Conservation (phyloP, 352 stramenopile genomes). For the Pythium dissimile region DNA sequence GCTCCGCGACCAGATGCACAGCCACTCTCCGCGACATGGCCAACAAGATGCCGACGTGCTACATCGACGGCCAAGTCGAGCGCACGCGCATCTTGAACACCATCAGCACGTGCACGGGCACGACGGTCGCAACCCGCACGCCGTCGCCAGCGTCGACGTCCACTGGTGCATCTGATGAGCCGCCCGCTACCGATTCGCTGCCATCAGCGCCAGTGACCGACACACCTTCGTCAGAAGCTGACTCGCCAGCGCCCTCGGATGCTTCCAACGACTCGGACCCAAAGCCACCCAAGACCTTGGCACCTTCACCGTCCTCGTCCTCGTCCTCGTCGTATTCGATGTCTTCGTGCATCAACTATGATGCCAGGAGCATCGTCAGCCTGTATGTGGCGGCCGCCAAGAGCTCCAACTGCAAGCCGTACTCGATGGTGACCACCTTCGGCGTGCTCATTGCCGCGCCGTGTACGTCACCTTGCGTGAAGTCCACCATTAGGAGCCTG, state of each 20-base stretch:
- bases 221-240: background rate
- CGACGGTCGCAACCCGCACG: background rate
- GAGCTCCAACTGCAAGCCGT: background rate
- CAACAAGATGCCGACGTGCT: constrained; percentile 12
- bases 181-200: background rate
- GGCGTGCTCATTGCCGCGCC: background rate
- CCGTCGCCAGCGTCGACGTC: background rate
- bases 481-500: background rate
- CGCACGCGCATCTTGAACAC: constrained; percentile 9
- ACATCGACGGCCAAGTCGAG: background rate
- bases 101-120: constrained; percentile 11
- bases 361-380: background rate
- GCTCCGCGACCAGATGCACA: constrained; percentile 13
- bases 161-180: background rate
- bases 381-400: background rate
- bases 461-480: constrained; percentile 1
- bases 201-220: background rate
- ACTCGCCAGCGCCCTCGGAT: background rate
- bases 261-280: background rate
- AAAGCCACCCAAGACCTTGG: background rate
- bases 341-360: background rate
- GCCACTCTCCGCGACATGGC: constrained; percentile 7
- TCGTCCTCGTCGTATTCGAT: background rate
- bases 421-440: background rate
- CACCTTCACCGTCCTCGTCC: background rate